A percentile compares a stretch with the other conserved stretches of the same genome.
Conservation (phyloP, 495 filamentous ascomycete species). For the Haplographium delicatum region DNA sequence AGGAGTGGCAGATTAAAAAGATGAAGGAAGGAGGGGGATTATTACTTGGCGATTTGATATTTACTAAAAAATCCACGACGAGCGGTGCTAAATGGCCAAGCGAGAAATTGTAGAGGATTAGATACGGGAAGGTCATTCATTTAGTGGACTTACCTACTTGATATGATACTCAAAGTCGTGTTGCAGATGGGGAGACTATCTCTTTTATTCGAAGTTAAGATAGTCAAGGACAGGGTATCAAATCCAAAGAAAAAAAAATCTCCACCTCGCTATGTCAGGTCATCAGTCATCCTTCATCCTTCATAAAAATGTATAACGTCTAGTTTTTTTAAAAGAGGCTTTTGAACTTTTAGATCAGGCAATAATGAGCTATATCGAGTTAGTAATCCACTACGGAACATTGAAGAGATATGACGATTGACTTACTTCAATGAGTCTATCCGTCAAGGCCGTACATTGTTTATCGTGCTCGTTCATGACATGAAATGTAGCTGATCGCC, state of each 20-base stretch:
- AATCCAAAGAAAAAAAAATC: background rate
- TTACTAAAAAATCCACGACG: no score
- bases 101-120: no score
- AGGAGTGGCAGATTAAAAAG: background rate
- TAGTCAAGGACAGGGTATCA: conserved; percentile 20
- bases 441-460: conserved; percentile 46
- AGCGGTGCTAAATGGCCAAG: no score
- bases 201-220: conserved; percentile 5
- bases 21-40: conserved; percentile 9
- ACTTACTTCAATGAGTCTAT: conserved; percentile 53
- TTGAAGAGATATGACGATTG: background rate
- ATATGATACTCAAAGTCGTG: no score
- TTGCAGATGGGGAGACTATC: conserved; percentile 4
- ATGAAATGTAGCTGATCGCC: conserved; percentile 44
- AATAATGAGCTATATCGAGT: conserved; percentile 23
- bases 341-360: conserved; percentile 15
- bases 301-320: conserved; percentile 9
- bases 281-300: conserved; percentile 10
- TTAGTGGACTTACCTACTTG: no score
- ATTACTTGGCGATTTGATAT: conserved; percentile 10
- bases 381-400: background rate
- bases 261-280: background rate
- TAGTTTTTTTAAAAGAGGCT: no score
- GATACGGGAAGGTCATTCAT: no score
- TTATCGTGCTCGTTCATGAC: conserved; percentile 41